Evolutionary conservation across 2,329 filamentous ascomycete genomes (phyloP).

Genomic region (Cladosporium austrohemisphaericum): DNA sequence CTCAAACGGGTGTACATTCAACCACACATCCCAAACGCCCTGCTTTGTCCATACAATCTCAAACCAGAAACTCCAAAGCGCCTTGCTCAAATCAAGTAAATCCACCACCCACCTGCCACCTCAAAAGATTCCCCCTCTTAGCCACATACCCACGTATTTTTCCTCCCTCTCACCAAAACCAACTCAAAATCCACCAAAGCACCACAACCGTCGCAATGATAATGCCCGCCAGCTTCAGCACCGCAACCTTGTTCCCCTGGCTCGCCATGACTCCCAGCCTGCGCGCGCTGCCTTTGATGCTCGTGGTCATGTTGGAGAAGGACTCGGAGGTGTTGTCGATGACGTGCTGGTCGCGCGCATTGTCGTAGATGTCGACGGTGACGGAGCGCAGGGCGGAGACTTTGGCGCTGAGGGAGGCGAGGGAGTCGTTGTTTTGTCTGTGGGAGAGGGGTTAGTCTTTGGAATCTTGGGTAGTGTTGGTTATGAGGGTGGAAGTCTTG

Average conservation of each 20-base stretch:
- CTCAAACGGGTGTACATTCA: too few species aligned
- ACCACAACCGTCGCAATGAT: conserved; percentile 69
- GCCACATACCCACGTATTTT: not conserved
- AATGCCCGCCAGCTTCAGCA: conserved; percentile 84
- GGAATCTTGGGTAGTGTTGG: not conserved
- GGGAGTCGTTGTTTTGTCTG: conserved; percentile 86
- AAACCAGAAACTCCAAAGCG: conserved; percentile 12
- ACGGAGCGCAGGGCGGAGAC: conserved; percentile 88
- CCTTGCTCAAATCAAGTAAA: conserved; percentile 12
- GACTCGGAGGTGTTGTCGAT: conserved; percentile 87
- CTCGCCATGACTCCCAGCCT: conserved; percentile 87
- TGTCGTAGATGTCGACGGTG: conserved; percentile 97
- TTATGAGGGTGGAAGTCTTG: not conserved
- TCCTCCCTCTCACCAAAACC: conserved; percentile 27
- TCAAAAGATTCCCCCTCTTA: not conserved
- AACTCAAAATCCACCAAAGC: conserved; percentile 63
- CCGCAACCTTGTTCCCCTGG: conserved; percentile 83
- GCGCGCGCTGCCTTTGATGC: conserved; percentile 76
- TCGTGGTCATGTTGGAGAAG: conserved; percentile 80
- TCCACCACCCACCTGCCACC: not conserved
- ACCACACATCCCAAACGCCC: not conserved
- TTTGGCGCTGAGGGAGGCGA: conserved; percentile 86
- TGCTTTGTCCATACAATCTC: not conserved
- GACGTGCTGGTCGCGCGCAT: conserved; percentile 80
- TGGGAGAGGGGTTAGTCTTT: not conserved